Conservation (phyloP, 345 rosid species). For the Clausena lansium region DNA sequence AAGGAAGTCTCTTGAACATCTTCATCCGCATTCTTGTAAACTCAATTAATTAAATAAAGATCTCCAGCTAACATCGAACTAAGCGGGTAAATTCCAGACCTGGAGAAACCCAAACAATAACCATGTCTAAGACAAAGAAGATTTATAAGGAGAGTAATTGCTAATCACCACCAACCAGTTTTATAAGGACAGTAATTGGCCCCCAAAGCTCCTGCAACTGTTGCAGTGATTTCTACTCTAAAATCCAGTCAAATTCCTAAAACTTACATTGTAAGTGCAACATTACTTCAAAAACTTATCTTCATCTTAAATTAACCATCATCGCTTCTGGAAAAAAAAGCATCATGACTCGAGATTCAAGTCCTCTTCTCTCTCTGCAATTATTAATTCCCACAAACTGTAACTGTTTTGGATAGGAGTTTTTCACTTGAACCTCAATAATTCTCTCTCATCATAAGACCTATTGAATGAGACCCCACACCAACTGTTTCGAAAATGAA, state of each 20-base stretch:
- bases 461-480: conserved; percentile 27
- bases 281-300: background rate
- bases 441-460: conserved; percentile 23
- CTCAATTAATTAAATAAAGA: background rate
- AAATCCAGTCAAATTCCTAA: background rate
- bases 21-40: conserved; percentile 3
- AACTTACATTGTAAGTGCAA: background rate
- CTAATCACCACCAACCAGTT: conserved; percentile 9
- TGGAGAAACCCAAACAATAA: background rate
- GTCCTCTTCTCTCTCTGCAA: conserved; percentile 24
- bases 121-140: background rate
- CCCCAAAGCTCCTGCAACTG: conserved; percentile 15
- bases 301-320: conserved; percentile 10
- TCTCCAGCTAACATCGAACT: background rate
- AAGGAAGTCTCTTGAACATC: conserved; percentile 10
- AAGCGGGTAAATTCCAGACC: conserved; percentile 11
- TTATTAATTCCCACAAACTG: conserved; percentile 10
- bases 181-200: background rate
- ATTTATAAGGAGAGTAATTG: background rate
- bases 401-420: conserved; percentile 2
- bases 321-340: background rate
- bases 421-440: conserved; percentile 25
- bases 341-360: background rate
- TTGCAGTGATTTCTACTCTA: background rate
- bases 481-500: background rate